A percentile compares a stretch with the other conserved stretches of the same genome.
These are phyloP conservation scores for Coniochaeta sp. DNA, from an alignment of 2,329 filamentous ascomycete species.

Conservation along the genomic window DNA sequence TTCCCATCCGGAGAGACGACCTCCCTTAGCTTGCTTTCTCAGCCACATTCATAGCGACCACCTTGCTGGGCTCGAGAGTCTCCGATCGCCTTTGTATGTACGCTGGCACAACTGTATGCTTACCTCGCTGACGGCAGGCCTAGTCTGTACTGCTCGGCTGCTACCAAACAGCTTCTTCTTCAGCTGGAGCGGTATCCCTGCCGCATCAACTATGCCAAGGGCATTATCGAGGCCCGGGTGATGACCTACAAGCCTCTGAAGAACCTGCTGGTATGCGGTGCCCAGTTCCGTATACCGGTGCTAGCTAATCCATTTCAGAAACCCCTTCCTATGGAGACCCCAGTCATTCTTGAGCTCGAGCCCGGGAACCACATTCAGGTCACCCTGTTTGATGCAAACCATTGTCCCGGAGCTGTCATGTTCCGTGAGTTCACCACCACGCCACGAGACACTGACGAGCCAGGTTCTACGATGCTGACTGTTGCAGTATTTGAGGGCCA, in stretches of 20 bases:
- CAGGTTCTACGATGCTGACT: neutral
- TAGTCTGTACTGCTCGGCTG: conserved; percentile 79
- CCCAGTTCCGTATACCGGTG: too few species aligned
- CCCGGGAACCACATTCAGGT: conserved; percentile 66
- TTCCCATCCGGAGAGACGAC: conserved; percentile 39
- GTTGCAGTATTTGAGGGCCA: conserved; percentile 63
- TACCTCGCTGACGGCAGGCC: neutral
- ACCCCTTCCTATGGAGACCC: conserved; percentile 74
- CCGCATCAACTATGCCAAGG: conserved; percentile 73
- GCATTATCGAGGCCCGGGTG: conserved; percentile 66
- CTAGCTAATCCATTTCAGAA: conserved; percentile 41
- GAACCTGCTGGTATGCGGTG: conserved; percentile 50
- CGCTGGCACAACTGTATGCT: neutral
- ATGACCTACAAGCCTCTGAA: conserved; percentile 72
- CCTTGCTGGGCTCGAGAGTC: conserved; percentile 68
- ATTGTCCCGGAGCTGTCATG: conserved; percentile 87
- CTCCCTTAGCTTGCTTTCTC: conserved; percentile 77
- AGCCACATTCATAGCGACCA: conserved; percentile 94
- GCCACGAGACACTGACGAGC: too few species aligned
- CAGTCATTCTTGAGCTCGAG: conserved; percentile 66
- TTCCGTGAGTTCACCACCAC: conserved; percentile 54
- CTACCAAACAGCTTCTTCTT: conserved; percentile 74
- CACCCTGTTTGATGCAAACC: conserved; percentile 85
- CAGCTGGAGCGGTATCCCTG: conserved; percentile 72
- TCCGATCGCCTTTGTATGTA: conserved; percentile 65